Evolutionary conservation across 371 early-diverging fungal genomes (phyloP), one percentile per base, ranked within the genome.

Genomic region (Mucor piriformis): DNA sequence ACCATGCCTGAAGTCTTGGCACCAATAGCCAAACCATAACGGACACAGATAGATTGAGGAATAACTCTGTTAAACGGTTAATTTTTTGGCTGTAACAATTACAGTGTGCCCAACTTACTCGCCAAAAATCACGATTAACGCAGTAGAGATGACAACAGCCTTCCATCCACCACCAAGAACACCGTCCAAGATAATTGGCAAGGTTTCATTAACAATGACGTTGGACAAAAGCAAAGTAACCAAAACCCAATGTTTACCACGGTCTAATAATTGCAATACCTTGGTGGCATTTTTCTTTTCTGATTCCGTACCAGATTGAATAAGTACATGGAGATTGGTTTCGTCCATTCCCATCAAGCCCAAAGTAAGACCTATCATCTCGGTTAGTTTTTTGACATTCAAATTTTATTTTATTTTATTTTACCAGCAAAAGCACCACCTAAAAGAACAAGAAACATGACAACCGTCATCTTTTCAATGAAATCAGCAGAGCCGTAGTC

Each of bases 131-230:
- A 96, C 92, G 59, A 98, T 91, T 32, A 94, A 67, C 0, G 81
- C 88, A 1, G 95, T 95, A 1, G 97, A 96, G 11, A 90, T 85
- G 6, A 98, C 67, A 40, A 98, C 88, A 10, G 98, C 98, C 44
- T 88, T 82, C 54, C 94, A 88, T 25, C 91, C 88, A 40, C 90
- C 91, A 44, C 91, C 91, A 5, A 91, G 73, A 0, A 92, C 82
- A 24, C 84, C 81, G 60, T 95, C 95, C 56, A 94, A 73, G 66
- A 98, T 85, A 46, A 98, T 93, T 3, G 98, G 98, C 57, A 98
- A 74, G 2, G 97, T 92, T 70, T 96, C 96, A 73, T 97, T 97
- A 34, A 96, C 87, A 34, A 98, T 81, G 11, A 94, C 94, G 74
- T 96, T 98, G 12, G 92, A 86, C 23, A 98, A 74, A 15, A 98